Evolutionary conservation across 371 early-diverging fungal genomes (phyloP), one percentile per base, ranked within the genome.

Genomic region (Haplosporangium sp.): DNA sequence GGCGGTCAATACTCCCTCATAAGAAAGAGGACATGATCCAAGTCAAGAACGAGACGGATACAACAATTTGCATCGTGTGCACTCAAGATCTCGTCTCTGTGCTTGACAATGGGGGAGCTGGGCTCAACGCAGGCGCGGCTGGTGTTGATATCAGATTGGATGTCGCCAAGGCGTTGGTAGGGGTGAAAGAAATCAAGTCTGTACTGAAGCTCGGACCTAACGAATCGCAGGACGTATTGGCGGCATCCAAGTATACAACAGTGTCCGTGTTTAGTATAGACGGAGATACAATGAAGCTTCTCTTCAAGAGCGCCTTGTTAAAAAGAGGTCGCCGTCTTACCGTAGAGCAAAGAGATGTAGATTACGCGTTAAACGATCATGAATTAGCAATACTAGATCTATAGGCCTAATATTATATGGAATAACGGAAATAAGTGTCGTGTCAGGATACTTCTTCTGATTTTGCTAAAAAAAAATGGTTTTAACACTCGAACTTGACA

Each of bases 41-140:
- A 46, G 18, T 59, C 59, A 46, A 43, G 46, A 59, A 59, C 47
- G 47, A 59, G 18, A 42, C 59, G 5, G 47, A 59, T 23, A 46
- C 46, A 10, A 4, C 9, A 6, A 41, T 59, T 14, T 59, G 20
- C 21, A 46, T 59, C 18, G n/a, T 47, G 13, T 59, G 59, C 59
- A 45, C 46, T 14, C 59, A 59, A 12, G 41, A 23, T 46, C 21
- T 59, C 16, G 20, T 59, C 13, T 20, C 46, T 2, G 47, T 20
- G 7, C 16, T 59, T 9, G 23, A n/a, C 29, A 46, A 59, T 13
- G 47, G 29, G 14, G 59, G 47, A 43, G 47, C 14, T n/a, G 47
- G 47, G 20, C 23, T 59, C 59, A 59, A 59, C 23, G 59, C 59
- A 43, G 59, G 59, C 8, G 20, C 36, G 37, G 47, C 5, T 46